phyloP scores from a whole-genome alignment of 2,329 filamentous ascomycete species.

The Ceratocystis huliohia region DNA sequence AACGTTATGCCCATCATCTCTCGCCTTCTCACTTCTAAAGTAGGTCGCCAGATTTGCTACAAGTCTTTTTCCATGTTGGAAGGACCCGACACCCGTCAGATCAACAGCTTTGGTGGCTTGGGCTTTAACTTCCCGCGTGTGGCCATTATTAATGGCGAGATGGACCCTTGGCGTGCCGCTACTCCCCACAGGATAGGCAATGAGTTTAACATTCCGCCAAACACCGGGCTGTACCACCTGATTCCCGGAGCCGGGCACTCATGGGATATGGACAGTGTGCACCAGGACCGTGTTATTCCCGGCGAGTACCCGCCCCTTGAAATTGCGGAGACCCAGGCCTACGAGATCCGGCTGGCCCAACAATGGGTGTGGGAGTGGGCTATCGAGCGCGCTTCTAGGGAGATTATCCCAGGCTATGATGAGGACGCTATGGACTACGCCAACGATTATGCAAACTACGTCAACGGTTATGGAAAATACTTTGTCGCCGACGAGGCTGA shows the following conservation, averaged over 20 bases:
- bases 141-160: slow-evolving; percentile 63
- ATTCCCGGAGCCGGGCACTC: slow-evolving; percentile 68
- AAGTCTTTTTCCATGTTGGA: slow-evolving; percentile 56
- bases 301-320: slow-evolving; percentile 43
- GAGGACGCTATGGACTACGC: too few relatives aligned
- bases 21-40: slow-evolving; percentile 53
- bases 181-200: slow-evolving; percentile 56
- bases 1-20: slow-evolving; percentile 58
- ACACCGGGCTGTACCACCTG: slow-evolving; percentile 56
- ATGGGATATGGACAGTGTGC: slow-evolving; percentile 64
- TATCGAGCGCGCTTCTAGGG: slow-evolving; percentile 15
- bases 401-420: background rate
- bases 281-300: slow-evolving; percentile 45
- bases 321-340: slow-evolving; percentile 45
- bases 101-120: slow-evolving; percentile 69
- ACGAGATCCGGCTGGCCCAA: slow-evolving; percentile 49
- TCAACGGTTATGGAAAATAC: too few relatives aligned
- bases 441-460: too few relatives aligned
- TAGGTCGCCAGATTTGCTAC: slow-evolving; percentile 48
- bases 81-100: slow-evolving; percentile 47
- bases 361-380: slow-evolving; percentile 54
- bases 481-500: too few relatives aligned
- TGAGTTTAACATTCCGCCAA: slow-evolving; percentile 44
- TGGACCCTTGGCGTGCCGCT: slow-evolving; percentile 68
- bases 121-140: slow-evolving; percentile 61